Evolutionary conservation across 495 filamentous ascomycete genomes (phyloP), one percentile per base, ranked within the genome.

Genomic region (Talaromyces nanjingensis): DNA sequence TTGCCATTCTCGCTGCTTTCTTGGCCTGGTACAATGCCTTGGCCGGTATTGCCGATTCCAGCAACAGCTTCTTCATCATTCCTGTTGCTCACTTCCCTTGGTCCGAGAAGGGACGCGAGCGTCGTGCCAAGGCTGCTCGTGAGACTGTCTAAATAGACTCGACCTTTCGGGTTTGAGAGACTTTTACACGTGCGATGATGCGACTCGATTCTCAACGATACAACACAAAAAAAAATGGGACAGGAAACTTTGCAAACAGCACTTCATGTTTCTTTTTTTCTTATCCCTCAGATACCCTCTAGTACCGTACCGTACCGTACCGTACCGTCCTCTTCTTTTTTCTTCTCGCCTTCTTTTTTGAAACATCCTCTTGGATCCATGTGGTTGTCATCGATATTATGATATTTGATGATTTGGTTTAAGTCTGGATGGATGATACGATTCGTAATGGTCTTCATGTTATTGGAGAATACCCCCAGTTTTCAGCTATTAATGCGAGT

Each of bases 1-100:
- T 97, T 69, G 94, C 91, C 64, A 77, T 97, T 69, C 67, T 97
- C 22, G 88, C 93, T 16, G 93, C 93, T 2, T 97, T 98, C 76
- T 71, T 92, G 59, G 93, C 93, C 6, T 97, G 93, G 94, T 97
- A 97, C 78, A 96, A 97, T 73, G 93, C 94, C 34, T 82, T 97
- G 64, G 94, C 93, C 55, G 93, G 94, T 92, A 88, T 98, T 69
- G 90, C 89, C 65, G 94, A 98, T 70, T 81, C 75, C 64, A 84
- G 80, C 79, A 92, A 89, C 84, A 93, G 91, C 76, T 98, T 98
- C 90, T 97, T 98, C 85, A 83, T 94, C 72, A 82, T 96, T 68
- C 93, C 92, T 61, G 94, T 97, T 68, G 85, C 87, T 66, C 94
- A 97, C 85, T 97, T 98, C 86, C 94, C 93, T 45, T 97, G 94